Percentiles rank a stretch among this genome's conserved stretches.
These are phyloP conservation scores for Striga hermonthica DNA, from an alignment of 305 asterid species.

Conservation along the genomic window DNA sequence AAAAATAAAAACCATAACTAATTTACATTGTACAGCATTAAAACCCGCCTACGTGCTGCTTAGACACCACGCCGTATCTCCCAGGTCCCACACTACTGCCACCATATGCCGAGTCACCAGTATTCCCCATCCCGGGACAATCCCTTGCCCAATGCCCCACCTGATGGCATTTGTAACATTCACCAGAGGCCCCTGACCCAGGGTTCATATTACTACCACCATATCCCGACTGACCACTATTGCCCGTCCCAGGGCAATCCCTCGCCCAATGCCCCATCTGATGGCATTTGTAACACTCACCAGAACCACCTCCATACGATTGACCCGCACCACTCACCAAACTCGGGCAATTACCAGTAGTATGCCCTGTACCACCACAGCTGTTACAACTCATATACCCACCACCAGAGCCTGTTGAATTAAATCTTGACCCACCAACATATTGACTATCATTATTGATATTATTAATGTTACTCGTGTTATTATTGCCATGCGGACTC, in stretches of 20 bases:
- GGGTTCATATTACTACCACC: slow-evolving; percentile 35
- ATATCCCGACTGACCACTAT: slow-evolving; percentile 49
- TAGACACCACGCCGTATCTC: slow-evolving; percentile 56
- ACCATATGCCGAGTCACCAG: slow-evolving; percentile 54
- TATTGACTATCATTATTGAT: slow-evolving; percentile 49
- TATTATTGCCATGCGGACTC: slow-evolving; percentile 38
- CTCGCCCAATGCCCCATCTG: slow-evolving; percentile 85
- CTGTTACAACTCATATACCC: slow-evolving; percentile 49
- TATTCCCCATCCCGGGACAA: slow-evolving; percentile 47
- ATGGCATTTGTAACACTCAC: slow-evolving; percentile 77
- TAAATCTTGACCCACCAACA: slow-evolving; percentile 51
- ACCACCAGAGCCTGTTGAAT: slow-evolving; percentile 43
- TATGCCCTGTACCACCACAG: slow-evolving; percentile 80
- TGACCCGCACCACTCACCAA: slow-evolving; percentile 49
- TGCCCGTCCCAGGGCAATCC: slow-evolving; percentile 53
- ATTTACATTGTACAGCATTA: slow-evolving; percentile 28
- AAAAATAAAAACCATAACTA: slow-evolving; percentile 1
- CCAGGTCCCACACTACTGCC: slow-evolving; percentile 40
- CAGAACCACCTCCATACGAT: slow-evolving; percentile 54
- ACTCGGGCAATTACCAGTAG: slow-evolving; percentile 64
- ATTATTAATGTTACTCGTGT: no score
- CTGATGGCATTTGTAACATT: slow-evolving; percentile 80
- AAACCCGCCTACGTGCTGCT: slow-evolving; percentile 68
- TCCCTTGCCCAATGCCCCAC: slow-evolving; percentile 87
- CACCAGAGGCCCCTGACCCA: slow-evolving; percentile 43